Conservation (phyloP, 768 basidiomycete species). For the Tulasnella sp. region DNA sequence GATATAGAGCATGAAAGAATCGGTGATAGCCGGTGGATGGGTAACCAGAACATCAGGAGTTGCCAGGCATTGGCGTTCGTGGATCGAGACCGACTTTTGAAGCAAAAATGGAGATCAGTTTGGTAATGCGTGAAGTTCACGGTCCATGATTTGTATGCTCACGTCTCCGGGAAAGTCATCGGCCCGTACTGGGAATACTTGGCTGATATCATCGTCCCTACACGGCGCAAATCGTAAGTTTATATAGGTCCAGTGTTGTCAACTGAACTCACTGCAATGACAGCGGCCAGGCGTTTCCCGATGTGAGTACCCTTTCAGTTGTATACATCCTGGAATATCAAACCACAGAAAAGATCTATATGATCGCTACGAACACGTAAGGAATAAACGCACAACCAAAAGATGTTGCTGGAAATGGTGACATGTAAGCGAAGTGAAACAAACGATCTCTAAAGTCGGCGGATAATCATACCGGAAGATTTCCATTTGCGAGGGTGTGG, state of each 20-base stretch:
- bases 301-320: background rate
- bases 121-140: background rate
- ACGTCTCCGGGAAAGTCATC: background rate
- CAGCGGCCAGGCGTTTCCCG: background rate
- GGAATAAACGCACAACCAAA: background rate
- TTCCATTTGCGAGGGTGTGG: background rate
- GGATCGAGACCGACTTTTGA: background rate
- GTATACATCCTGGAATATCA: background rate
- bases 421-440: background rate
- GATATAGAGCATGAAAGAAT: slow-evolving; percentile 61
- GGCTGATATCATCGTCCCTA: slow-evolving; percentile 8
- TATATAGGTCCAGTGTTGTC: too few species aligned
- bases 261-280: background rate
- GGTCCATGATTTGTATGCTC: background rate
- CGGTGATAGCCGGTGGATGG: slow-evolving; percentile 52
- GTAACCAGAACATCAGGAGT: slow-evolving; percentile 46
- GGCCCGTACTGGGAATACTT: slow-evolving; percentile 2
- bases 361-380: background rate
- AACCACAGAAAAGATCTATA: background rate
- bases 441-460: background rate
- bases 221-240: too few species aligned
- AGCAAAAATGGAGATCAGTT: background rate
- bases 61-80: slow-evolving; percentile 57
- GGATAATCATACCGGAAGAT: background rate
- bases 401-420: background rate